These are phyloP conservation scores for Astragalus glycyphyllos DNA, from an alignment of 306 rosid genomes.

Conservation along the genomic window DNA sequence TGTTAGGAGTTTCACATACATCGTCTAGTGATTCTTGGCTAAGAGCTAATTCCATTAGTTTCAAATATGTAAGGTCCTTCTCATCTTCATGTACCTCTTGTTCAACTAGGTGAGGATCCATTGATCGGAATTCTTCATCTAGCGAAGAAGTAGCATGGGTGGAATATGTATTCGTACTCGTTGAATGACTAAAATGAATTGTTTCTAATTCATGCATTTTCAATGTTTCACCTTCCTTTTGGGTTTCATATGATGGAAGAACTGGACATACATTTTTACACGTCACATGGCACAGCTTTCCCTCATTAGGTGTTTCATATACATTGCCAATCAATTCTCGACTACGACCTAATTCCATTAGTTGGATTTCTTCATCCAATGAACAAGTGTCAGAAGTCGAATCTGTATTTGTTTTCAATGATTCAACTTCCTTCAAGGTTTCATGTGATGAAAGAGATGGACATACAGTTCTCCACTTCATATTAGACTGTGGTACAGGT, in stretches of 20 bases:
- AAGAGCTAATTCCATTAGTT: constrained; percentile 61
- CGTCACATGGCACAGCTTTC: constrained; percentile 1
- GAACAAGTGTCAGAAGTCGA: constrained; percentile 43
- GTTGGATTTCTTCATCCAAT: constrained; percentile 41
- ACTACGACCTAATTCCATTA: constrained; percentile 49
- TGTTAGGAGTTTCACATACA: not conserved
- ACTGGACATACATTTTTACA: constrained; percentile 38
- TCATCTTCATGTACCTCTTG: constrained; percentile 53
- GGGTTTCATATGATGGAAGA: constrained; percentile 40
- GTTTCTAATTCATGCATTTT: constrained; percentile 32
- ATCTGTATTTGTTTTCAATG: constrained; percentile 39
- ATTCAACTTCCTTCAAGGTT: constrained; percentile 41
- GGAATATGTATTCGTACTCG: constrained; percentile 40
- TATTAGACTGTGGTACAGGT: constrained; percentile 26
- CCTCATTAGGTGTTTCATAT: too few relatives aligned
- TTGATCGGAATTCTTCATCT: constrained; percentile 46
- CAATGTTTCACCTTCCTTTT: constrained; percentile 43
- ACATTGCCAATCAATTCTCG: not conserved
- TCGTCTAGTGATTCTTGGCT: not conserved
- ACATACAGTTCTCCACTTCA: constrained; percentile 42
- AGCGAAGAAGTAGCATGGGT: constrained; percentile 43
- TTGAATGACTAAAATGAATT: constrained; percentile 8
- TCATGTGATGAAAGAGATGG: constrained; percentile 43
- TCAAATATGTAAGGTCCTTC: constrained; percentile 45
- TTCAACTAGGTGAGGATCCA: constrained; percentile 32